Conservation (phyloP, 2,329 filamentous ascomycete genomes). For the Tolypocladium ovalisporum region DNA sequence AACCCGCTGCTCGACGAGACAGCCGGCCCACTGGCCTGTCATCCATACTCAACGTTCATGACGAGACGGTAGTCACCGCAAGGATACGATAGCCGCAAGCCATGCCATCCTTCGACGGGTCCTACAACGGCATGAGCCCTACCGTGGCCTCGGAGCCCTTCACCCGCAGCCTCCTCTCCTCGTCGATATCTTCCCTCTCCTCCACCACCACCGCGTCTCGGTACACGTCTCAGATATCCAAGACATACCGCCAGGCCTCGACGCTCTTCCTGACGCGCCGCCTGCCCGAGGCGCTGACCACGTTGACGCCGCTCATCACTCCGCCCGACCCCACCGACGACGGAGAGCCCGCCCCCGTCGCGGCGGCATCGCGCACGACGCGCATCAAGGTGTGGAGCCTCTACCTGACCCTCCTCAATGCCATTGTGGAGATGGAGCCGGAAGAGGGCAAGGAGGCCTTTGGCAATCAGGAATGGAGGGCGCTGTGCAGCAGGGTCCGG, state of each 20-base stretch:
- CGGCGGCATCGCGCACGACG: slow-evolving; percentile 68
- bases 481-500: slow-evolving; percentile 70
- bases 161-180: slow-evolving; percentile 43
- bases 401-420: slow-evolving; percentile 87
- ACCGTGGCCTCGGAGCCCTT: slow-evolving; percentile 27
- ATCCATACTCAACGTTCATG: not conserved
- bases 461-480: slow-evolving; percentile 75
- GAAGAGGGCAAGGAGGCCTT: slow-evolving; percentile 87
- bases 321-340: slow-evolving; percentile 38
- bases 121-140: slow-evolving; percentile 20
- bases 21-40: not conserved
- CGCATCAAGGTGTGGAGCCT: slow-evolving; percentile 95
- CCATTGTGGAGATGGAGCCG: slow-evolving; percentile 75
- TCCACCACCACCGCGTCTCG: slow-evolving; percentile 50
- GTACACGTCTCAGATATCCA: slow-evolving; percentile 67
- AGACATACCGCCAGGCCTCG: slow-evolving; percentile 87
- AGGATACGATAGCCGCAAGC: slow-evolving; percentile 1
- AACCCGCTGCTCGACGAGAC: not conserved
- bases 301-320: slow-evolving; percentile 71
- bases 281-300: slow-evolving; percentile 78
- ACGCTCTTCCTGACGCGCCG: slow-evolving; percentile 92
- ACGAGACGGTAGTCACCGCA: not conserved
- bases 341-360: slow-evolving; percentile 59
- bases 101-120: slow-evolving; percentile 28
- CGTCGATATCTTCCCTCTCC: slow-evolving; percentile 59